Conservation (phyloP, 768 basidiomycete genomes). For the Leccinum disarticulatum region DNA sequence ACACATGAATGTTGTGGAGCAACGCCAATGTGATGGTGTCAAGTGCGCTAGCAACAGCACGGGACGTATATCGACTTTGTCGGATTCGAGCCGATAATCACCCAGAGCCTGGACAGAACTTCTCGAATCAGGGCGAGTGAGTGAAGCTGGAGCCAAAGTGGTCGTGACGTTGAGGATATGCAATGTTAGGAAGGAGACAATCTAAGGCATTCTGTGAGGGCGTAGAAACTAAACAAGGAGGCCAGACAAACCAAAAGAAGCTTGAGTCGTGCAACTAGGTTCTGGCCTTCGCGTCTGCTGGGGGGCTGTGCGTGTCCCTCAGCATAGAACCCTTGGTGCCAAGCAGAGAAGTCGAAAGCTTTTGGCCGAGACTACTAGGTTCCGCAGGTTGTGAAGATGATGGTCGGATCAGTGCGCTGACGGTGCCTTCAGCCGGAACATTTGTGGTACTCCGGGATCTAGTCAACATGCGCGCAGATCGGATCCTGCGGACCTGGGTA, state of each 20-base stretch:
- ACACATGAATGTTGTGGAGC: constrained; percentile 36
- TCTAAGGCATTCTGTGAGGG: constrained; percentile 39
- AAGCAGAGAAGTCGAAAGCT: constrained; percentile 34
- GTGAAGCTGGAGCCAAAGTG: constrained; percentile 72
- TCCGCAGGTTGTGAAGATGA: constrained; percentile 22
- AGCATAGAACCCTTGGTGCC: constrained; percentile 55
- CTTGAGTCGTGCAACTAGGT: constrained; percentile 86
- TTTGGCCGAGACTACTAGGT: constrained; percentile 18
- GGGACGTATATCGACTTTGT: constrained; percentile 70
- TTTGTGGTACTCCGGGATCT: constrained; percentile 35
- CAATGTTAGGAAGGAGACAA: constrained; percentile 86
- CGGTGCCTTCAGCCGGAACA: constrained; percentile 30
- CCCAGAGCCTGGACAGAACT: constrained; percentile 11
- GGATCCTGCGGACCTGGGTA: constrained; percentile 67
- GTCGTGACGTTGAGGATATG: constrained; percentile 93
- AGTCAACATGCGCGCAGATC: constrained; percentile 54
- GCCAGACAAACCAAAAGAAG: constrained; percentile 67
- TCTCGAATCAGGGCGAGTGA: constrained; percentile 43
- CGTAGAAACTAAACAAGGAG: not conserved
- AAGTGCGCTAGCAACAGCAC: constrained; percentile 58
- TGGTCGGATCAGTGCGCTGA: constrained; percentile 30
- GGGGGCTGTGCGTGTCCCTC: constrained; percentile 33
- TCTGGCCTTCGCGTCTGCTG: constrained; percentile 53
- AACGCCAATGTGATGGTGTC: constrained; percentile 31
- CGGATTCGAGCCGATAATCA: constrained; percentile 28